Percentiles rank a stretch among this genome's conserved stretches.
These are phyloP conservation scores for Fragaria ananassa DNA, from an alignment of 306 rosid species.

Conservation along the genomic window DNA sequence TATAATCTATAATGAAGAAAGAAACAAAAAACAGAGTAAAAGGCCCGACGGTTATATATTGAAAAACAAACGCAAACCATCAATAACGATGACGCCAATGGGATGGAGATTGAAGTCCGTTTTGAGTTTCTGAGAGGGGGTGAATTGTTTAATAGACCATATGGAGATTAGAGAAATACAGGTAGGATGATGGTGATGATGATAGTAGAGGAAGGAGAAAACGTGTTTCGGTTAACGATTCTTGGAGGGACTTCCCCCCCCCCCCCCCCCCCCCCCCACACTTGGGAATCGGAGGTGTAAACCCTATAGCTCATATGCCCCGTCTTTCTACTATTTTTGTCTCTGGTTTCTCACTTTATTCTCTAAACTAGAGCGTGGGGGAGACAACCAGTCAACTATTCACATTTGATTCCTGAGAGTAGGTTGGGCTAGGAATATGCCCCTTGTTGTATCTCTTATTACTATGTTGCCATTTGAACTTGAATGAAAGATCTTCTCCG, in stretches of 20 bases:
- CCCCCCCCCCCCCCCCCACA: background rate
- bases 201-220: slow-evolving; percentile 5
- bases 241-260: slow-evolving; percentile 21
- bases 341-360: background rate
- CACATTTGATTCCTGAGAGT: background rate
- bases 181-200: background rate
- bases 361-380: background rate
- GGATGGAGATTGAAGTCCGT: background rate
- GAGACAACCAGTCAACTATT: slow-evolving; percentile 25
- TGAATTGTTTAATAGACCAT: background rate
- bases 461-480: slow-evolving; percentile 13
- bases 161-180: background rate
- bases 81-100: slow-evolving; percentile 9
- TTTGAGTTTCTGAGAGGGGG: background rate
- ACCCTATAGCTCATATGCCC: slow-evolving; percentile 24
- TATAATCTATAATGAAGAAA: background rate
- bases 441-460: background rate
- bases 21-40: background rate
- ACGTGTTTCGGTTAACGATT: slow-evolving; percentile 40
- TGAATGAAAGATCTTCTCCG: background rate
- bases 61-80: background rate
- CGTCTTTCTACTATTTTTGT: slow-evolving; percentile 1
- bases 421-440: background rate
- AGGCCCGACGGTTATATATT: background rate
- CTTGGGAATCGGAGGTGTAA: slow-evolving; percentile 16